Evolutionary conservation across 1,139 yeast species (phyloP).

Genomic region (Geotrichum macrosporum): DNA sequence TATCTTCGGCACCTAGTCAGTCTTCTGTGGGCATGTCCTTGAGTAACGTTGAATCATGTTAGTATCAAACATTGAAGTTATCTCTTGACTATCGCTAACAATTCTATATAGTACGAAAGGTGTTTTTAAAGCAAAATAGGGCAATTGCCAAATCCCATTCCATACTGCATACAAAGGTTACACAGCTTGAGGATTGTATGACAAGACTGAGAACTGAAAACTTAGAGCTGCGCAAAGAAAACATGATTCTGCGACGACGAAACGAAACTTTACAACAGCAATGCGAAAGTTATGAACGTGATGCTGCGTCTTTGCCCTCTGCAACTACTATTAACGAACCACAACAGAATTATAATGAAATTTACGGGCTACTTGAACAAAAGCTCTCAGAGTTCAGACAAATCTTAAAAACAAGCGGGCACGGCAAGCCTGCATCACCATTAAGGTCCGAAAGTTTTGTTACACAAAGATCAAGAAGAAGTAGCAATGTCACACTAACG

Average conservation of each 20-base stretch:
- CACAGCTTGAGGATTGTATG: constrained; percentile 26
- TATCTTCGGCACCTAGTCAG: constrained; percentile 11
- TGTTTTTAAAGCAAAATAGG: constrained; percentile 37
- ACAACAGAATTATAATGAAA: background rate
- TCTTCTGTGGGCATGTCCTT: constrained; percentile 6
- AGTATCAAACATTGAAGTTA: too few relatives aligned
- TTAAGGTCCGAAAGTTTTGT: constrained; percentile 1
- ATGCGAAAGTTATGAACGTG: background rate
- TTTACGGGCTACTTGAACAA: constrained; percentile 5
- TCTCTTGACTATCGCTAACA: too few relatives aligned
- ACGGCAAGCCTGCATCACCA: background rate
- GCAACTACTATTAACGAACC: background rate
- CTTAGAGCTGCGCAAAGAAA: constrained; percentile 19
- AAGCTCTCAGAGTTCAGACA: constrained; percentile 10
- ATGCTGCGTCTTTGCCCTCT: background rate
- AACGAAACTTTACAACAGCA: constrained; percentile 9
- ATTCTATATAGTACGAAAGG: constrained; percentile 40
- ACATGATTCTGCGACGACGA: constrained; percentile 10
- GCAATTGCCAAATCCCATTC: constrained; percentile 32
- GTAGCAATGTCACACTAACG: background rate
- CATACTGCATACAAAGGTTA: constrained; percentile 27
- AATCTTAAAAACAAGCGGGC: background rate
- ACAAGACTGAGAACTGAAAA: constrained; percentile 19
- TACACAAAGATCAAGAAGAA: constrained; percentile 7
- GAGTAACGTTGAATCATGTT: constrained; percentile 8